Evolutionary conservation across 257 asterid genomes (phyloP).

Genomic region (Echites panduratus): DNA sequence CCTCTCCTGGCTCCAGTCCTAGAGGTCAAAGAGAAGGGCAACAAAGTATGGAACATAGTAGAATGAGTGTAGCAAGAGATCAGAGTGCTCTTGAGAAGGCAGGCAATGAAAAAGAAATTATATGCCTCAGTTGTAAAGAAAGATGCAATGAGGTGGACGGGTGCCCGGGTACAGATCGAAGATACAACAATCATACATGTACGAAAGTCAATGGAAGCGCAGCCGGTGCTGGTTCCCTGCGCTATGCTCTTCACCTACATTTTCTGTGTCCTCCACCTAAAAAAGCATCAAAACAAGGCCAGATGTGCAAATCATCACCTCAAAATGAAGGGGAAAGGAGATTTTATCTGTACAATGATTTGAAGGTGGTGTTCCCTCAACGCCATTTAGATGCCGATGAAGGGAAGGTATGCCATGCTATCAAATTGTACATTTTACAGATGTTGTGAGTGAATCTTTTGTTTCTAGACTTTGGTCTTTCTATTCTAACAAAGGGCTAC

Average conservation of each 20-base stretch:
- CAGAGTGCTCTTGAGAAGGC: conserved; percentile 13
- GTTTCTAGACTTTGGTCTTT: too few relatives aligned
- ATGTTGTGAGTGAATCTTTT: not conserved
- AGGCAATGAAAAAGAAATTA: conserved; percentile 18
- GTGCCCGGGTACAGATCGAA: conserved; percentile 24
- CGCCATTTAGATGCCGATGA: conserved; percentile 74
- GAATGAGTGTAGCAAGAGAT: conserved; percentile 14
- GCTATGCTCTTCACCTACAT: conserved; percentile 74
- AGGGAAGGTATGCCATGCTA: conserved; percentile 49
- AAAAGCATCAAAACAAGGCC: conserved; percentile 25
- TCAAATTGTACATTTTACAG: too few relatives aligned
- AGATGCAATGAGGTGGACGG: conserved; percentile 17
- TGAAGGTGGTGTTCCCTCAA: conserved; percentile 72
- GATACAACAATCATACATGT: conserved; percentile 25
- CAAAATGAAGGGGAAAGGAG: conserved; percentile 31
- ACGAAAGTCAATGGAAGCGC: conserved; percentile 33
- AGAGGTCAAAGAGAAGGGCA: conserved; percentile 31
- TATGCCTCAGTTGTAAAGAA: conserved; percentile 27
- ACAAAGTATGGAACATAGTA: conserved; percentile 16
- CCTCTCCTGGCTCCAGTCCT: conserved; percentile 36
- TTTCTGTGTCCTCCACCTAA: conserved; percentile 45
- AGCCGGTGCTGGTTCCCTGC: conserved; percentile 46
- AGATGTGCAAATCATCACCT: conserved; percentile 17
- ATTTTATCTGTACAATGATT: conserved; percentile 57
- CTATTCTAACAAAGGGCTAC: not conserved